These are phyloP conservation scores for Neodidymelliopsis sp. DNA, from an alignment of 2,329 filamentous ascomycete species.

Conservation along the genomic window DNA sequence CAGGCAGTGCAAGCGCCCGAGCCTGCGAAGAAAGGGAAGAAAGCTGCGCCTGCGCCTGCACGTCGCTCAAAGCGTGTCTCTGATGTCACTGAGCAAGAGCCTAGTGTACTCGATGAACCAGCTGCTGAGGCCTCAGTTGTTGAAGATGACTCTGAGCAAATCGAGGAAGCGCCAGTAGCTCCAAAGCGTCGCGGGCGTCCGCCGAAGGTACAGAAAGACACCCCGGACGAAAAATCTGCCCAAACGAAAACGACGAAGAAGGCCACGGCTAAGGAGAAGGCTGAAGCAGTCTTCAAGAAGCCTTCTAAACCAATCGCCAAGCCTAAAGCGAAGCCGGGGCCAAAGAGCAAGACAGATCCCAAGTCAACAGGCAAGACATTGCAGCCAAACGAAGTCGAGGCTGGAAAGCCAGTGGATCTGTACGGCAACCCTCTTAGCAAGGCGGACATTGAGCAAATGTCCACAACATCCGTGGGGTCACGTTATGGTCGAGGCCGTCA, in stretches of 20 bases:
- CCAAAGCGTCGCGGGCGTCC: constrained; percentile 39
- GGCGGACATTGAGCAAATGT: constrained; percentile 45
- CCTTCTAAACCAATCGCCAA: constrained; percentile 31
- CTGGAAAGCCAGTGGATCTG: constrained; percentile 42
- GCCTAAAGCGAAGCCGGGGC: constrained; percentile 31
- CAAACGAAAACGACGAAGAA: constrained; percentile 15
- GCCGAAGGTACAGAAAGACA: constrained; percentile 27
- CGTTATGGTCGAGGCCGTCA: constrained; percentile 45
- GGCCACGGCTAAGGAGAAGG: constrained; percentile 13
- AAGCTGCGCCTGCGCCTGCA: constrained; percentile 22
- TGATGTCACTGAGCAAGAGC: constrained; percentile 38
- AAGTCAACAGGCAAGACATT: constrained; percentile 17
- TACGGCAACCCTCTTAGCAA: constrained; percentile 43
- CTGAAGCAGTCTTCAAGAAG: constrained; percentile 37
- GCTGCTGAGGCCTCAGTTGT: constrained; percentile 11
- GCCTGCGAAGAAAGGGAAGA: constrained; percentile 32
- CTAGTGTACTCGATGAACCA: constrained; percentile 35
- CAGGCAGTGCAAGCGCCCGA: constrained; percentile 17
- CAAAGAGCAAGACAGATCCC: constrained; percentile 15
- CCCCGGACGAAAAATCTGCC: constrained; percentile 19
- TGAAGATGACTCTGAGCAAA: constrained; percentile 34
- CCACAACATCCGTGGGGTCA: constrained; percentile 40
- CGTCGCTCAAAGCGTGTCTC: constrained; percentile 40
- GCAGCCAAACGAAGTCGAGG: constrained; percentile 14
- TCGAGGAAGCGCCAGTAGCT: constrained; percentile 26